Conservation (phyloP, 164 flowering plant species). For the Platanus orientalis region DNA sequence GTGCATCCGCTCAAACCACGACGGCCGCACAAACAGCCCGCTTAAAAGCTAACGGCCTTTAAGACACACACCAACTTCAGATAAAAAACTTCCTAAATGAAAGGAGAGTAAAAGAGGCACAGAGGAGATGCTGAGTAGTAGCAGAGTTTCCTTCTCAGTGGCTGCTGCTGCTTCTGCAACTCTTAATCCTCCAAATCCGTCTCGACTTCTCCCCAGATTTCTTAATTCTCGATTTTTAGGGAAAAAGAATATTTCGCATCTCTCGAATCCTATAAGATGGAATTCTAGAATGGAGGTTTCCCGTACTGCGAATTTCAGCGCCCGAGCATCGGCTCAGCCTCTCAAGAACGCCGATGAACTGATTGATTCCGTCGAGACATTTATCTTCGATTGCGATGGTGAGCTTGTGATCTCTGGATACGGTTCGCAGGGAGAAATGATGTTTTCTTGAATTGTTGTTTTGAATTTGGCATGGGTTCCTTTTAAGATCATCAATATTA, state of each 20-base stretch:
- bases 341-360: constrained; percentile 76
- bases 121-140: neutral
- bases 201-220: neutral
- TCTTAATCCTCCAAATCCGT: neutral
- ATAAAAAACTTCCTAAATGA: neutral
- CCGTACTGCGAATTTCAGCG: constrained; percentile 9
- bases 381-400: constrained; percentile 99
- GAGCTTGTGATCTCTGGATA: constrained; percentile 1
- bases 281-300: constrained; percentile 32
- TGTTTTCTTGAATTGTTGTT: no score
- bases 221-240: neutral
- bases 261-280: constrained; percentile 5
- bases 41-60: no score
- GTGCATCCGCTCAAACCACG: no score
- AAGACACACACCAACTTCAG: no score
- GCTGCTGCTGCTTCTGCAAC: neutral
- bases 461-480: neutral
- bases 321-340: constrained; percentile 60
- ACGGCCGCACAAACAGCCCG: no score
- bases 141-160: neutral
- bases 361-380: constrained; percentile 92
- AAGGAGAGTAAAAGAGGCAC: neutral
- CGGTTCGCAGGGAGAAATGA: no score
- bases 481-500: neutral
- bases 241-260: neutral